phyloP scores from a whole-genome alignment of 805 yeast genomes.

The Osmozyma mogii region DNA sequence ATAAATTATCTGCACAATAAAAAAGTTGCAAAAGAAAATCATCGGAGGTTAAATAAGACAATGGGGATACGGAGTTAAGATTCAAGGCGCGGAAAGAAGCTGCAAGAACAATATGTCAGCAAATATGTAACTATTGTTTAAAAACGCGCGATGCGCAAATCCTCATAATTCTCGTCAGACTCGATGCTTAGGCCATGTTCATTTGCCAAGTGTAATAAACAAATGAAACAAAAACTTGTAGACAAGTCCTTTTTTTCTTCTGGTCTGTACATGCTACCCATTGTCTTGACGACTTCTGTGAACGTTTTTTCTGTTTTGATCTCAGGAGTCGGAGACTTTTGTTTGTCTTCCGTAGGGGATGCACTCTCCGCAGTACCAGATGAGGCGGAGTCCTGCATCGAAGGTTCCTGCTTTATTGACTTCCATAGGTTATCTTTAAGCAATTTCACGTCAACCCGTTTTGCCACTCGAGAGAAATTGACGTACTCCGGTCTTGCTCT shows the following conservation, averaged over 20 bases:
- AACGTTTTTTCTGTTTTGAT: slow-evolving; percentile 28
- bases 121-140: too few species aligned
- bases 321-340: too few species aligned
- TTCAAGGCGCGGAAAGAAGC: too few species aligned
- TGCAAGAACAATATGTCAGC: too few species aligned
- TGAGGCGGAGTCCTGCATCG: too few species aligned
- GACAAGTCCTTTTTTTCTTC: slow-evolving; percentile 61
- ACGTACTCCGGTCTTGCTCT: slow-evolving; percentile 31
- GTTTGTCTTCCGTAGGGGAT: too few species aligned
- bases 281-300: slow-evolving; percentile 38
- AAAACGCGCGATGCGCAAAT: slow-evolving; percentile 19
- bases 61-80: too few species aligned
- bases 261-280: slow-evolving; percentile 44
- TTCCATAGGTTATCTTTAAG: slow-evolving; percentile 75
- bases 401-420: slow-evolving; percentile 30
- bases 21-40: too few species aligned
- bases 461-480: slow-evolving; percentile 64
- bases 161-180: slow-evolving; percentile 36
- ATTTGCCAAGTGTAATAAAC: slow-evolving; percentile 77
- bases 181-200: slow-evolving; percentile 65
- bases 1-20: too few species aligned
- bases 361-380: too few species aligned
- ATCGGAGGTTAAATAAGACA: too few species aligned
- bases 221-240: slow-evolving; percentile 79
- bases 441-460: slow-evolving; percentile 66